Evolutionary conservation across 768 basidiomycete species (phyloP), one percentile per base, ranked within the genome.

Genomic region (Pleurotus pulmonarius): DNA sequence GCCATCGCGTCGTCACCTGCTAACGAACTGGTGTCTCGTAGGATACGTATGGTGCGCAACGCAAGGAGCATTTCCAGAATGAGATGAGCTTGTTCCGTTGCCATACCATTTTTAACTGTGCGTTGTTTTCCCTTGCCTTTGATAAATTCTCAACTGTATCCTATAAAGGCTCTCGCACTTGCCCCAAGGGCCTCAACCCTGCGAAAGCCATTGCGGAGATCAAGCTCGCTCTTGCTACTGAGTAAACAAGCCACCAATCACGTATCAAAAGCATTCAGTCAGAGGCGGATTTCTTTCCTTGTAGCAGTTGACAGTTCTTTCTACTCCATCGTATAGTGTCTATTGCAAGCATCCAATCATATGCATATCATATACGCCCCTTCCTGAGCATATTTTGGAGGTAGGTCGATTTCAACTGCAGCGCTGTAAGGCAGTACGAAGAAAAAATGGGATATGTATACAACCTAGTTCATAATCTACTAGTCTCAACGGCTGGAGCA

Each of bases 81-180:
- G 88, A 93, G 66, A 80, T 98, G 81, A 94, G 92, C 68, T 73
- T 99, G 70, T 99, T 97, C 78, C 85, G 96, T 57, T 98, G 96
- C 79, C 96, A 98, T 74, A 98, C 96, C 48, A 98, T 97, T 76
- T 97, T 98, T 80, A 97, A 97, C 75, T n/a, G n/a, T n/a, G n/a
- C n/a, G n/a, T n/a, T n/a, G n/a, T n/a, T n/a, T n/a, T n/a, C n/a
- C n/a, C n/a, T n/a, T n/a, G n/a, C n/a, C n/a, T n/a, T n/a, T n/a
- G n/a, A n/a, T n/a, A n/a, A n/a, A n/a, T n/a, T n/a, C n/a, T n/a
- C n/a, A n/a, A n/a, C n/a, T n/a, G n/a, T n/a, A n/a, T n/a, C n/a
- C n/a, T n/a, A n/a, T n/a, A n/a, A n/a, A n/a, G 90, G 92, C 71
- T 84, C 94, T 49, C 87, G 91, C 56, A 97, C 95, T n/a, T 98